Conservation (phyloP, 257 asterid species). For the Plectranthus barbatus region DNA sequence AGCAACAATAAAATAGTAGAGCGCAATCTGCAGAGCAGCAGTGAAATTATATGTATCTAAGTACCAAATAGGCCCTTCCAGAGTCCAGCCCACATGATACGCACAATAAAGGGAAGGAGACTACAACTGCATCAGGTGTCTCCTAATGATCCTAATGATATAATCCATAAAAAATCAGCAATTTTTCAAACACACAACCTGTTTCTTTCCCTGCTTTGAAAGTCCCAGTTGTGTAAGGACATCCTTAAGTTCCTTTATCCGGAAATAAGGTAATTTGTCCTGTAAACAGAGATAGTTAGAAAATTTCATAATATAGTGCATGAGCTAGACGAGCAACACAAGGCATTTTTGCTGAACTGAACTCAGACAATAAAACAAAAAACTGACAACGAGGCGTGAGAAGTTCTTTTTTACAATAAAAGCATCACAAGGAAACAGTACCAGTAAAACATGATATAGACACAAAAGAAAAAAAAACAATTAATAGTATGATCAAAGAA, state of each 20-base stretch:
- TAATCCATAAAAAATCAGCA: not conserved
- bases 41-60: not conserved
- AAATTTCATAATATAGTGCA: not conserved
- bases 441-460: not conserved
- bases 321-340: not conserved
- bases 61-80: not conserved
- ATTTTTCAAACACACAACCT: conserved; percentile 38
- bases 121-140: not conserved
- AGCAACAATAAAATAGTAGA: not conserved
- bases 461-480: not conserved
- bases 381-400: not conserved
- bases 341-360: not conserved
- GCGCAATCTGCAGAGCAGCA: not conserved
- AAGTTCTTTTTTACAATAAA: not conserved
- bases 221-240: conserved; percentile 73
- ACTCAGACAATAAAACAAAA: not conserved
- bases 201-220: conserved; percentile 97
- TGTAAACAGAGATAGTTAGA: conserved; percentile 20
- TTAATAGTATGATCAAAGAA: not conserved
- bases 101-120: not conserved
- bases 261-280: conserved; percentile 77
- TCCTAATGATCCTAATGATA: not conserved
- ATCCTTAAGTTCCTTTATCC: conserved; percentile 96
- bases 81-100: not conserved
- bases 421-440: not conserved